phyloP scores from a whole-genome alignment of 2,329 filamentous ascomycete genomes.

The Trichophyton rubrum region DNA sequence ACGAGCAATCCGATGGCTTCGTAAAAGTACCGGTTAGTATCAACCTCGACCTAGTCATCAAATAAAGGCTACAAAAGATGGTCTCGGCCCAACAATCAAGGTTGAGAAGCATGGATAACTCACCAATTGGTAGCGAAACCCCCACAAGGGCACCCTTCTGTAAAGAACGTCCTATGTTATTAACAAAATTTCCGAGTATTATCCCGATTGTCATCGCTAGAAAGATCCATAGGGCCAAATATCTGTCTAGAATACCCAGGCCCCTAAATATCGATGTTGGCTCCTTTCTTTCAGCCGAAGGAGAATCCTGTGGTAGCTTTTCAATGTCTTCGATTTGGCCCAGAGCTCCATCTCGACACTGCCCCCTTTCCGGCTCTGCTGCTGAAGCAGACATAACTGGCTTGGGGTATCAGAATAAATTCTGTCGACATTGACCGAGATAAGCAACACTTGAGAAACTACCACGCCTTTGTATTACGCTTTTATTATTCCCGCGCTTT shows the following conservation, averaged over 20 bases:
- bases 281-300: not conserved
- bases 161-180: constrained; percentile 47
- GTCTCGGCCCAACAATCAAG: constrained; percentile 10
- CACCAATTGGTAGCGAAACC: constrained; percentile 55
- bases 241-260: constrained; percentile 49
- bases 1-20: constrained; percentile 65
- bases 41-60: not conserved
- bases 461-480: too few relatives aligned
- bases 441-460: too few relatives aligned
- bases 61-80: not conserved
- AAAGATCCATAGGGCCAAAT: constrained; percentile 61
- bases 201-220: constrained; percentile 67
- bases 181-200: constrained; percentile 62
- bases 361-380: not conserved
- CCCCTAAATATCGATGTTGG: constrained; percentile 27
- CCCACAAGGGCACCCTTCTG: constrained; percentile 61
- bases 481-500: not conserved
- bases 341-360: not conserved
- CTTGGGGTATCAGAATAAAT: not conserved
- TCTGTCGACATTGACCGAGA: too few relatives aligned
- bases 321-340: not conserved
- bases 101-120: constrained; percentile 15
- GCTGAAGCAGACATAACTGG: not conserved
- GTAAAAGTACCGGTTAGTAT: constrained; percentile 1
- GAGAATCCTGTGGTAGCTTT: not conserved